Evolutionary conservation across 1,139 yeast genomes (phyloP), one percentile per base, ranked within the genome.

Genomic region (Wickerhamomyces sp.): DNA sequence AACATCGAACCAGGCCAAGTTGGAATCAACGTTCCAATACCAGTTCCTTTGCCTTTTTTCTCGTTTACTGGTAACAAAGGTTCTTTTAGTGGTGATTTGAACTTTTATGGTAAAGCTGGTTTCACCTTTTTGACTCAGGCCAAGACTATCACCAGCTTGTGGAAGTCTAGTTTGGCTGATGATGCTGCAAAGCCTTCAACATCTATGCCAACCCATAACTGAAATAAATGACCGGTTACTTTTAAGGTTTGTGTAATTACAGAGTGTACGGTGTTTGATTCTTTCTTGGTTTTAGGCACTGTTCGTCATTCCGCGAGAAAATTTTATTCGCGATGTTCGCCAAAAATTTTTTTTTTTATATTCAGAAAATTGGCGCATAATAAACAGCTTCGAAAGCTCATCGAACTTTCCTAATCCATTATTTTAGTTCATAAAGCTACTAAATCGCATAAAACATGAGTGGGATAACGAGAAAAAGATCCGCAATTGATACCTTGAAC

Each of bases 1-100:
- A 72, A 76, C 49, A 75, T 81, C 42, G 84, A 79, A 41, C 77
- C 81, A 40, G 91, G 91, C 19, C 89, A 82, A 61, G 84, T 82
- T 38, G 91, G 91, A 42, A 71, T 82, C 51, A 82, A 82, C 50
- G 87, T 82, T 32, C 89, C 91, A 19, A 82, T 82, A 46, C 91
- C 89, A n/a, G 91, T 82, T 16, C 89, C 89, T 39, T 64, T 82
- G 55, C 89, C 91, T 43, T 78, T 81, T 85, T 82, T 82, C 58
- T 78, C 87, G 6, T 82, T 82, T 64, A 82, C 89, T 18, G 91
- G 91, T 23, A 78, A 77, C 57, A 80, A 81, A 63, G 85, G 79
- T 23, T 78, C 87, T 2, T 80, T 81, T 72, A 66, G 80, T 49
- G 89, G 91, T 29, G 88, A 81, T 56, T 70, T 82, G 66, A 82